Evolutionary conservation across 305 asterid species (phyloP), one percentile per base, ranked within the genome.

Genomic region (Caryopteris hybrid): DNA sequence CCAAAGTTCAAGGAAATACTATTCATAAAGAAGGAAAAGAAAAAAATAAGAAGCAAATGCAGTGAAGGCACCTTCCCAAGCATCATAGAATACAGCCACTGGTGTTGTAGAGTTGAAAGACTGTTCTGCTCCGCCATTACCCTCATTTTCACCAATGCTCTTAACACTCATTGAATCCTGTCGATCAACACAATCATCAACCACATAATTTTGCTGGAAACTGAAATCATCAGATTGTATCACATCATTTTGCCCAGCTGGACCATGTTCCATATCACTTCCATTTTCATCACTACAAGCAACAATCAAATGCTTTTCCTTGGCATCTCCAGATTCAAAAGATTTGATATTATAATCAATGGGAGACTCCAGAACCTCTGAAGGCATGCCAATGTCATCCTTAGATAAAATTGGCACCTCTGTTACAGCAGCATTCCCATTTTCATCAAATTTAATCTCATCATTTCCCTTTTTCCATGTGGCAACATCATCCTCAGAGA

Each of bases 1-100:
- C 14, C 7, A 46, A 20, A 29, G 42, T 18, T 43, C 36, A 51
- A 20, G 41, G 47, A 52, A 66, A 53, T 31, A 16, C 18, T 46
- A 36, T 48, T 41, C 48, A 38, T 16, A 52, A 56, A 51, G 43
- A 65, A 8, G 39, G 56, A 71, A 25, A 14, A 50, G 6, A 36
- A 36, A 63, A 12, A 29, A 34, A 66, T n/a, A 14, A 51, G 38
- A 52, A 46, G 1, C 8, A 45, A 34, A 68, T 55, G 73, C 16
- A 57, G 70, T 48, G 68, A 41, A 78, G 67, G 67, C 75, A 94
- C 99, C 99, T 86, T 94, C 99, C 97, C 96, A 94, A 47, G 99
- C 99, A 85, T 94, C 99, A 76, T 85, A 94, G 81, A 89, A 91
- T 77, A 87, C 98, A 23, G 95, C 80, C 54, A 66, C 2, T 5